These are phyloP conservation scores for Purpureocillium takamizusanense DNA, from an alignment of 2,329 filamentous ascomycete genomes.

Conservation along the genomic window DNA sequence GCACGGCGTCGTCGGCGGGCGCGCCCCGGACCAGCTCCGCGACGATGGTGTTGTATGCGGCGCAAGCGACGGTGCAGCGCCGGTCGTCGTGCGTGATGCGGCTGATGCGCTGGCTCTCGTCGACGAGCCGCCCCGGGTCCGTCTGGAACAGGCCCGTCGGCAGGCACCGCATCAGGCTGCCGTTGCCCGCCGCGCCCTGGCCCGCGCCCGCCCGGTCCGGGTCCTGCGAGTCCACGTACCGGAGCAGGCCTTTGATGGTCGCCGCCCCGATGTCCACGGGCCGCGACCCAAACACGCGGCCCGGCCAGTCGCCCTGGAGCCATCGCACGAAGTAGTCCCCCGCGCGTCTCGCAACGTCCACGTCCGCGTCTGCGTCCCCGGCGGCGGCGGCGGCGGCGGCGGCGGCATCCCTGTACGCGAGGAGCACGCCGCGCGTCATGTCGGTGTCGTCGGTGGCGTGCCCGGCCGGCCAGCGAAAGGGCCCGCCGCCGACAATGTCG, in stretches of 20 bases:
- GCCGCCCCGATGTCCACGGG: conserved; percentile 32
- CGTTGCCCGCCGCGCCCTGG: conserved; percentile 29
- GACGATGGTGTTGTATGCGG: conserved; percentile 29
- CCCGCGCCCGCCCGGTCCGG: conserved; percentile 26
- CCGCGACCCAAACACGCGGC: conserved; percentile 16
- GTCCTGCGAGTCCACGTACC: conserved; percentile 18
- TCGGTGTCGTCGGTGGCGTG: conserved; percentile 40
- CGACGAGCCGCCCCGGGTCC: conserved; percentile 14
- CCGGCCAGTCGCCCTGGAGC: conserved; percentile 33
- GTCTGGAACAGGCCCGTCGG: conserved; percentile 31
- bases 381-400: neutral
- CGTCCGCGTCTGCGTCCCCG: conserved; percentile 1
- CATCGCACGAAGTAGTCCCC: conserved; percentile 32
- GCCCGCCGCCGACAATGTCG: conserved; percentile 34
- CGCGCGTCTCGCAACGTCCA: conserved; percentile 22
- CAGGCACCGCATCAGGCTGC: conserved; percentile 38
- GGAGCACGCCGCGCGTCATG: conserved; percentile 33
- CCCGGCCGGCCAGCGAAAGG: conserved; percentile 31
- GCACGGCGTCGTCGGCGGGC: conserved; percentile 16
- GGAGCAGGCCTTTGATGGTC: conserved; percentile 22
- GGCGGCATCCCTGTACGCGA: conserved; percentile 26
- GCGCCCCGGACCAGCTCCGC: conserved; percentile 19
- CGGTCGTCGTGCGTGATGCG: conserved; percentile 28
- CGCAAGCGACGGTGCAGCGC: conserved; percentile 25
- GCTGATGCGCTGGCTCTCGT: conserved; percentile 26